These are phyloP conservation scores for Phytophthora cactorum DNA, from an alignment of 352 stramenopile genomes.

Conservation along the genomic window DNA sequence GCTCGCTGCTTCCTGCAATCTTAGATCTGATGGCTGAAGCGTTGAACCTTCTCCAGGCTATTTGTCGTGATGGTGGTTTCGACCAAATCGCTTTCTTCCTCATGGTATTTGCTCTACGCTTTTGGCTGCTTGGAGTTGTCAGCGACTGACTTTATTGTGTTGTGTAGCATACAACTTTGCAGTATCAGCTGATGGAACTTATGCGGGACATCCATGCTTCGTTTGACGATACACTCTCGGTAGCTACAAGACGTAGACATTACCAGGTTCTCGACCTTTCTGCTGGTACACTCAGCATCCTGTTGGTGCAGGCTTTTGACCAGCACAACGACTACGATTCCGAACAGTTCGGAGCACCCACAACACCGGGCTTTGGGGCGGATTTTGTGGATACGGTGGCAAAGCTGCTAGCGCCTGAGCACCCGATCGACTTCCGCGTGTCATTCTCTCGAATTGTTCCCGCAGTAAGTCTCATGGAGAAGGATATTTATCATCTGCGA, in stretches of 20 bases:
- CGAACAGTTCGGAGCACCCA: slow-evolving; percentile 10
- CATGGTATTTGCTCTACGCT: slow-evolving; percentile 27
- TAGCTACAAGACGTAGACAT: slow-evolving; percentile 20
- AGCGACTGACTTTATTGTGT: slow-evolving; percentile 1
- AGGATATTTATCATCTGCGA: background rate
- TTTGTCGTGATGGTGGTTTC: slow-evolving; percentile 28
- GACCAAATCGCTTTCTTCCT: slow-evolving; percentile 39
- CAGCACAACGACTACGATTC: slow-evolving; percentile 7
- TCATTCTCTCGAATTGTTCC: slow-evolving; percentile 48
- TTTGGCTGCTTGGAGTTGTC: background rate
- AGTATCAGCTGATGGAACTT: slow-evolving; percentile 49
- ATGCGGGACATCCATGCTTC: slow-evolving; percentile 39
- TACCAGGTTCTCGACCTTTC: slow-evolving; percentile 41
- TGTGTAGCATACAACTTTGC: slow-evolving; percentile 51
- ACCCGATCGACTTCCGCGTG: slow-evolving; percentile 46
- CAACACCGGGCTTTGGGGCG: slow-evolving; percentile 11
- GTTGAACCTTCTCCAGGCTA: slow-evolving; percentile 42
- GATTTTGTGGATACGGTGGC: slow-evolving; percentile 24
- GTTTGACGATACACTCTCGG: slow-evolving; percentile 15
- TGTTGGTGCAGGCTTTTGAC: slow-evolving; percentile 32
- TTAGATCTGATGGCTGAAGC: slow-evolving; percentile 48
- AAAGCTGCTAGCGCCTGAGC: slow-evolving; percentile 35
- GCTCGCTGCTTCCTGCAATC: slow-evolving; percentile 43
- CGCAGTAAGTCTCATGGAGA: slow-evolving; percentile 29
- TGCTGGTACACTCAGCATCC: slow-evolving; percentile 29